phyloP scores from a whole-genome alignment of 2,329 filamentous ascomycete species.

The Malbranchea cinnamomea region DNA sequence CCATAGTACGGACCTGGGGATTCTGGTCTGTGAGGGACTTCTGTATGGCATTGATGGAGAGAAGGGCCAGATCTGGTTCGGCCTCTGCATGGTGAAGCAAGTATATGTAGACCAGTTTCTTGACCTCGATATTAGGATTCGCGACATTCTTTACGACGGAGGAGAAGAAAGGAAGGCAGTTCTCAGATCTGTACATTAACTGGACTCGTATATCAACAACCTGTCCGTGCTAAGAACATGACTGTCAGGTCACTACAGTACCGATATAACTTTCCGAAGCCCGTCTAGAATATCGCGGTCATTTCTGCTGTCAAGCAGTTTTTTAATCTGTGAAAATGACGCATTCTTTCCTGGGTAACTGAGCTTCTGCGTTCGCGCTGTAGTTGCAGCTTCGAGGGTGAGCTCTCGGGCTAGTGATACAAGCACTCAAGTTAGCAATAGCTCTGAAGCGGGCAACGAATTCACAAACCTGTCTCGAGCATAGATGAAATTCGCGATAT shows the following conservation, averaged over 20 bases:
- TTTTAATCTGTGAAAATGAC: conserved; percentile 77
- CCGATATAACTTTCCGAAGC: conserved; percentile 71
- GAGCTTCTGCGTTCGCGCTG: conserved; percentile 46
- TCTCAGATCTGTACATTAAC: conserved; percentile 91
- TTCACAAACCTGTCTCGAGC: conserved; percentile 67
- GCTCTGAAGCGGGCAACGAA: not conserved
- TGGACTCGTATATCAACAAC: conserved; percentile 30
- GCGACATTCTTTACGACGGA: conserved; percentile 96
- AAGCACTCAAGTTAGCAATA: not conserved
- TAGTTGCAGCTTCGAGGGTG: conserved; percentile 90
- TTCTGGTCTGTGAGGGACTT: conserved; percentile 90
- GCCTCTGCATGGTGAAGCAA: conserved; percentile 91
- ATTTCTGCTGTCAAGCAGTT: conserved; percentile 82
- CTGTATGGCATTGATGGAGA: conserved; percentile 98
- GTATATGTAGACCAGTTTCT: conserved; percentile 98
- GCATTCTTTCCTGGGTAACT: conserved; percentile 49
- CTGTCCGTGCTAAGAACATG: not conserved
- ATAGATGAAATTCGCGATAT: conserved; percentile 86
- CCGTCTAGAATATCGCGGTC: conserved; percentile 90
- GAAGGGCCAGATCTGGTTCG: conserved; percentile 83
- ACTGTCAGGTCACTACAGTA: conserved; percentile 26
- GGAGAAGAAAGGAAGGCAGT: conserved; percentile 89
- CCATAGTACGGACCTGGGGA: conserved; percentile 78
- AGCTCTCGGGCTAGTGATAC: conserved; percentile 70
- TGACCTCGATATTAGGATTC: conserved; percentile 83